Evolutionary conservation across 2,329 filamentous ascomycete genomes (phyloP), one percentile per base, ranked within the genome.

Genomic region (Trichophyton equinum): DNA sequence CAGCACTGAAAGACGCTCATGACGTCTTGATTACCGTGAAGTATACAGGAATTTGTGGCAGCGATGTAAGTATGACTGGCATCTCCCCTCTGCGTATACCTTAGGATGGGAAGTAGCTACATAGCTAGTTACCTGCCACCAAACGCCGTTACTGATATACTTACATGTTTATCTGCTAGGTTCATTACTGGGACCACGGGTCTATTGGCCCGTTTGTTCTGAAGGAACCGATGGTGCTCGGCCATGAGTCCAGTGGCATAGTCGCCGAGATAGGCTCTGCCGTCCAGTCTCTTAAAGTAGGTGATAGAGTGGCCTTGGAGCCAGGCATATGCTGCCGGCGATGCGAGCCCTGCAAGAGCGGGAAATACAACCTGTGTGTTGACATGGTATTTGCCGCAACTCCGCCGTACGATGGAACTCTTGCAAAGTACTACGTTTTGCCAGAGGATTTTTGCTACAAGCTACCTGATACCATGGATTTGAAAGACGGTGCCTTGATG

Each of bases 391-490:
- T 97, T 71, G 92, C 92, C 27, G 92, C 92, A 1, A 97, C 92
- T 15, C 92, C 92, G n/a, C 92, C 94, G 2, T 85, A 87, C 72
- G 86, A 96, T 73, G 92, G 92, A 55, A 97, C 92, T 0, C 78
- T 97, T 60, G 87, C 91, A 0, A 88, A 89, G 60, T 95, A 92
- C 79, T 96, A 92, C 79, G 71, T 79, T 13, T 80, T 92, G 5
- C 89, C 92, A 1, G 84, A 87, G 67, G 92, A 96, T 73, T 96
- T 95, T 73, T 96, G 91, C 81, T 95, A 92, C 77, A 90, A 89
- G 78, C 82, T 97, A 4, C 91, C 92, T 1, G 83, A 87, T 18
- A 74, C 78, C 65, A 84, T 97, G 58, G 85, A 82, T 0, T 78
- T 95, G 59, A 87, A 94, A 71, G 90, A 96, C 75, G 94, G 91